Base-by-base conservation (phyloP, 805 yeast species). In the Nematodospora valgi region DNA sequence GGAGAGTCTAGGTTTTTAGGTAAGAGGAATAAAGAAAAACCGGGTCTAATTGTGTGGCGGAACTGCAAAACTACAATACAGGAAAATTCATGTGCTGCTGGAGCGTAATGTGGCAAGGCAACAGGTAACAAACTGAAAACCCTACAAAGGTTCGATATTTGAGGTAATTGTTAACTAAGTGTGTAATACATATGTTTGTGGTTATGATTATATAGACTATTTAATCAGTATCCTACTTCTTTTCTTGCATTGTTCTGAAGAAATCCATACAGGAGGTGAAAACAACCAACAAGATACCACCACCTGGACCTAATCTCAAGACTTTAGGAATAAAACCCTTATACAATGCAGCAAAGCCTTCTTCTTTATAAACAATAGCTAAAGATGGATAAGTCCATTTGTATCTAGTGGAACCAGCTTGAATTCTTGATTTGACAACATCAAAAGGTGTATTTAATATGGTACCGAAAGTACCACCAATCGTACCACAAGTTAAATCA, bases 391-490 rank as follows among this genome's bases (percentile, higher is more conserved):
- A 52, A 13, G 97, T 79, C 98, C 98, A 93, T 62, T 79, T 83
- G 66, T 91, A 91, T 64, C 84, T 89, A 48, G 91, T 83, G 21
- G 76, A 72, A 41, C 83, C 88, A 43, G 95, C 95, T 64, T 93
- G 99, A 52, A 93, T 86, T 70, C 99, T 80, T 10, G 96, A 86
- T 70, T 93, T 93, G 51, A 93, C 97, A 35, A 93, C 96, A 62
- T 93, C 99, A 51, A 91, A 88, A 31, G 99, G 98, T 21, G 97
- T 93, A 70, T 89, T 93, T 51, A 91, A 64, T 43, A 86, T 54
- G n/a, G 98, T 91, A 68, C 98, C 98, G 44, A 86, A 76, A 32
- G 95, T 86, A 62, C 99, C 99, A 68, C 98, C 99, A 56, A 91
- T 77, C 21, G 93, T 72, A 65, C 99, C 99, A 43, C 95, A 86